Conservation (phyloP, 2,329 filamentous ascomycete species). For the Phyllosticta ampelicida region DNA sequence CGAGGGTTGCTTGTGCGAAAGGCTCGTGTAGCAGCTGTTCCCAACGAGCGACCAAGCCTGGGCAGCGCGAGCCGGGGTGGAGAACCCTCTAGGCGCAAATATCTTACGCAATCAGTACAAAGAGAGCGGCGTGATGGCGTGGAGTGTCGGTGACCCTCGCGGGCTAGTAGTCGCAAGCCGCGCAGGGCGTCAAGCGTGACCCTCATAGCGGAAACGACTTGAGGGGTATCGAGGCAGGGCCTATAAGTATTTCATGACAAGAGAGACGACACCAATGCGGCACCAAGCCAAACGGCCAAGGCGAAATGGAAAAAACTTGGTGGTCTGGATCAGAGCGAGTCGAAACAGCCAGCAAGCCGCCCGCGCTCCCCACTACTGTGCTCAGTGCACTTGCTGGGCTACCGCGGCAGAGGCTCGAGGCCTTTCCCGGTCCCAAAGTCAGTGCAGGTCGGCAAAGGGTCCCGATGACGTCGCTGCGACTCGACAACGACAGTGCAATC, state of each 20-base stretch:
- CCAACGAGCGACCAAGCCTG: neutral
- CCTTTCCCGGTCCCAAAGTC: neutral
- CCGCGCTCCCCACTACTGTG: neutral
- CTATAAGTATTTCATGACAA: conserved; percentile 4
- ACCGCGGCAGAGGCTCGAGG: neutral
- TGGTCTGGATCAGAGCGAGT: neutral
- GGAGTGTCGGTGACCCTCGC: neutral
- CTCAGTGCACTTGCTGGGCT: neutral
- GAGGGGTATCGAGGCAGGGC: neutral
- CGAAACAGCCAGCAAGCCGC: neutral
- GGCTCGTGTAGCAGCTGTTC: neutral
- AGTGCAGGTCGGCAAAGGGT: neutral
- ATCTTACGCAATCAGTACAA: neutral
- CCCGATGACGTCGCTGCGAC: neutral
- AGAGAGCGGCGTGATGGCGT: neutral
- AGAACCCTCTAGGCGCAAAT: conserved; percentile 3
- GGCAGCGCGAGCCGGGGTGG: conserved; percentile 7
- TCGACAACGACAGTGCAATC: neutral
- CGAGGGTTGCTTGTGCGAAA: conserved; percentile 1
- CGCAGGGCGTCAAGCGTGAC: neutral
- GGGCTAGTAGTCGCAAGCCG: neutral
- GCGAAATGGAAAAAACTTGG: neutral
- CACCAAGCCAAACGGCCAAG: neutral
- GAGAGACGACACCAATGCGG: neutral
- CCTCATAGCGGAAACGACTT: neutral